Percentiles rank a stretch among this genome's conserved stretches.
Evolutionary conservation across 352 stramenopile species (phyloP).

Genomic region (Peronosclerospora sorghi): DNA sequence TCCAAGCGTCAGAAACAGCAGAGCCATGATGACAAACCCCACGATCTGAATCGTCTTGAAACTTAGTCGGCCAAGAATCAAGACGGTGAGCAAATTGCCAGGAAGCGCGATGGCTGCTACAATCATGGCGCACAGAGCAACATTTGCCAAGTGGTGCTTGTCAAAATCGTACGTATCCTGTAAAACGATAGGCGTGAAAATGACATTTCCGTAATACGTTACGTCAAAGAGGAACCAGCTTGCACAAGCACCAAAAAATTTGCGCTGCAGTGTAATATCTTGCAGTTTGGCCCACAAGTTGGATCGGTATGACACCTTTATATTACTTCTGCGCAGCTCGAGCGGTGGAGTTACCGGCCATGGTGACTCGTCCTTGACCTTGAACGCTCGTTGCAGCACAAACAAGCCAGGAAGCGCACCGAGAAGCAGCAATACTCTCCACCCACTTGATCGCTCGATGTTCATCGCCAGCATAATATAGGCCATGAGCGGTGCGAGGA

Average conservation of each 20-base stretch:
- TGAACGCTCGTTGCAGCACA: slow-evolving; percentile 40
- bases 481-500: slow-evolving; percentile 45
- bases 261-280: slow-evolving; percentile 26
- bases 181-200: slow-evolving; percentile 81
- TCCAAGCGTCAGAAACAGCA: slow-evolving; percentile 54
- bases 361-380: slow-evolving; percentile 25
- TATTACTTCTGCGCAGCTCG: slow-evolving; percentile 7
- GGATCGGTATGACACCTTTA: slow-evolving; percentile 8
- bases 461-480: slow-evolving; percentile 45
- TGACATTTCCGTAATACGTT: slow-evolving; percentile 83
- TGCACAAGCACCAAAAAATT: slow-evolving; percentile 65
- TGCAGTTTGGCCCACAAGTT: slow-evolving; percentile 26
- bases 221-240: slow-evolving; percentile 91
- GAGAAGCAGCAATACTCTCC: slow-evolving; percentile 42
- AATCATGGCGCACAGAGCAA: slow-evolving; percentile 53
- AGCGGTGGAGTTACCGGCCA: slow-evolving; percentile 7
- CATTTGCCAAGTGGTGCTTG: slow-evolving; percentile 40
- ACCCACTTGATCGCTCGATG: slow-evolving; percentile 24
- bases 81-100: slow-evolving; percentile 56
- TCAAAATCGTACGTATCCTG: slow-evolving; percentile 55
- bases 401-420: slow-evolving; percentile 48
- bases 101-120: slow-evolving; percentile 62
- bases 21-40: slow-evolving; percentile 58
- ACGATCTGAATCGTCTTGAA: slow-evolving; percentile 75
- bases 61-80: slow-evolving; percentile 50